These are phyloP conservation scores for Aphanomyces invadans DNA, from an alignment of 352 stramenopile species.

Conservation along the genomic window DNA sequence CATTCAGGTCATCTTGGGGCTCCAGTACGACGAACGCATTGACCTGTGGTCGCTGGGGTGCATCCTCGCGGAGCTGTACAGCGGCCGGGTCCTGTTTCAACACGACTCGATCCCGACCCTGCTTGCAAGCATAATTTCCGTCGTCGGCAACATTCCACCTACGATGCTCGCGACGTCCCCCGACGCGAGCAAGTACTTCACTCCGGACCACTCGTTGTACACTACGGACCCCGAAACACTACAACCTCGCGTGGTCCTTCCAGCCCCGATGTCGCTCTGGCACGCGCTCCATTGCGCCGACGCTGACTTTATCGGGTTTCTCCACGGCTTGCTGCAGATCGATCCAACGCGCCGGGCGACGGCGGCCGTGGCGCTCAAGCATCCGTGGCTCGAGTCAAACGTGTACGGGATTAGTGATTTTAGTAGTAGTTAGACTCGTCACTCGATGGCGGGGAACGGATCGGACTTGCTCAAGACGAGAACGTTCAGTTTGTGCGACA, in stretches of 20 bases:
- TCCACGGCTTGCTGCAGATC: constrained; percentile 57
- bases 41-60: constrained; percentile 90
- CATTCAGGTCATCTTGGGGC: constrained; percentile 88
- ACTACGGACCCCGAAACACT: constrained; percentile 35
- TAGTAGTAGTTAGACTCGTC: constrained; percentile 39
- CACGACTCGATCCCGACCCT: constrained; percentile 84
- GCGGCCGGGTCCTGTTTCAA: constrained; percentile 82
- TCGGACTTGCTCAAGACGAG: constrained; percentile 93
- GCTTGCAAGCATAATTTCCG: constrained; percentile 85
- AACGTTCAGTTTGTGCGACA: constrained; percentile 94
- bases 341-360: constrained; percentile 46
- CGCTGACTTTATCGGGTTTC: constrained; percentile 53
- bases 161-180: constrained; percentile 42
- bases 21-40: constrained; percentile 82
- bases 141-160: constrained; percentile 61
- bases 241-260: neutral
- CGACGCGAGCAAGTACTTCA: constrained; percentile 55
- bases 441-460: constrained; percentile 84
- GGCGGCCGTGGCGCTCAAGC: constrained; percentile 45
- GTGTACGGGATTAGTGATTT: constrained; percentile 43
- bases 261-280: constrained; percentile 41
- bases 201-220: constrained; percentile 46
- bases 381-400: constrained; percentile 56
- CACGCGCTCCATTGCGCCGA: constrained; percentile 50
- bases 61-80: constrained; percentile 80